These are phyloP conservation scores for Daldinia concentrica DNA, from an alignment of 495 filamentous ascomycete genomes.

Conservation along the genomic window DNA sequence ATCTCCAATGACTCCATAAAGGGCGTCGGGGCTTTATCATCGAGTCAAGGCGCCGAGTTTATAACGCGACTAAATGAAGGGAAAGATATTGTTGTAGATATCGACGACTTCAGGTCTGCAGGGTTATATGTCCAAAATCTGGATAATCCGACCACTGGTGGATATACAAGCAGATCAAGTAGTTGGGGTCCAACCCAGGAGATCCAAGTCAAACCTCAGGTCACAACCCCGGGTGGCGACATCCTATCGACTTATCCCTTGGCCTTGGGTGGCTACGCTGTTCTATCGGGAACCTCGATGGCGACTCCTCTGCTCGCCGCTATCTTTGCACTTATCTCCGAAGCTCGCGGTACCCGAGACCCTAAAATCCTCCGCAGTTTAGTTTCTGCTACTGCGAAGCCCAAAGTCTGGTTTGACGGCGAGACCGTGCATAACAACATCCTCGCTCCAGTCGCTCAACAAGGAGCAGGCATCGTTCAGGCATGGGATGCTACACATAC, in stretches of 20 bases:
- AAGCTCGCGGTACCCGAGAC: not conserved
- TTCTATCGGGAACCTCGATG: not conserved
- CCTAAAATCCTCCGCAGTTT: not conserved
- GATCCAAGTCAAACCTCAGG: conserved; percentile 59
- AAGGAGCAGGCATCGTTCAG: not conserved
- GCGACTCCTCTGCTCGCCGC: not conserved
- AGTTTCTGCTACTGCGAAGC: not conserved
- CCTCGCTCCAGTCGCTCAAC: not conserved
- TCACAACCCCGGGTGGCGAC: conserved; percentile 59
- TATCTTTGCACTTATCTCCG: not conserved
- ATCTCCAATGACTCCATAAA: not conserved
- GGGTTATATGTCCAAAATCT: not conserved
- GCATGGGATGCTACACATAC: not conserved
- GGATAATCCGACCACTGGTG: conserved; percentile 29
- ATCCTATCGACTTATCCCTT: conserved; percentile 64
- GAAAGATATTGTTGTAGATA: not conserved
- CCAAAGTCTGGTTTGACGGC: not conserved
- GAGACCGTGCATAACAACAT: not conserved
- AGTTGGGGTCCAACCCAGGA: conserved; percentile 65
- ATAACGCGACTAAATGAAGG: not conserved
- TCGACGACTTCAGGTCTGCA: not conserved
- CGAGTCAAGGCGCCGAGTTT: not conserved
- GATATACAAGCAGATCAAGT: conserved; percentile 56
- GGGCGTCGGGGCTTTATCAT: not conserved
- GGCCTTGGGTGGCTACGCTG: not conserved